Base-by-base conservation (phyloP, 345 rosid genomes). In the Turnera subulata region DNA sequence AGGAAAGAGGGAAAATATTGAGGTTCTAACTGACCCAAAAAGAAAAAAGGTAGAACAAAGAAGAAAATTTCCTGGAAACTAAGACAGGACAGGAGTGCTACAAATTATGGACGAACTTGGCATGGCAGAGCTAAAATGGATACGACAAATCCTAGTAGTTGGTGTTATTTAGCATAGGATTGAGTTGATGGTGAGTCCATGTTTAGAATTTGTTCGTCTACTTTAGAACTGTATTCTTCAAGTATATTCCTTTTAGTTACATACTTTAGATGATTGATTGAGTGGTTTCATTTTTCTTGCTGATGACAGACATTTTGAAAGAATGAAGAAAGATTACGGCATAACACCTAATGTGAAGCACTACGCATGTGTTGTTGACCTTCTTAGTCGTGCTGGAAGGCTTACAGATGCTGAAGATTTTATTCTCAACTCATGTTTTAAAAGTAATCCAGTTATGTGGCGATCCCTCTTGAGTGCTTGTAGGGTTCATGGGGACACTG, bases 381-480 rank as follows among this genome's bases (percentile, higher is more conserved):
- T 74, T 37, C 73, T 79, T 14, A 74, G 75, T 37, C 80, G 82
- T 4, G 70, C 70, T 0, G 82, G 87, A 1, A 76, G 67, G 47
- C 55, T 82, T 54, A 54, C 62, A 38, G 82, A 82, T 29, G 80
- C 84, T 1, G 71, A 82, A 64, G 63, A 61, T 11, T 37, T 76
- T 58, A 79, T 79, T 32, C 39, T 70, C 58, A 61, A 65, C 61
- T 74, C 80, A 6, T 61, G 65, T 29, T 77, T 72, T 62, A 59
- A 67, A 65, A 70, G 67, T 51, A 67, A 75, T 58, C 78, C 82
- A 25, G 78, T 72, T 16, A 68, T 76, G 67, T 82, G 87, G 87
- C 65, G 65, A 64, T 68, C 87, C 13, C 61, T 82, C 47, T 54
- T 79, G 54, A 79, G 87, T 56, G 76, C 78, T 69, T 79, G 87